A percentile compares a stretch with the other conserved stretches of the same genome.
These are phyloP conservation scores for Penicillium canariense DNA, from an alignment of 495 filamentous ascomycete species.

Conservation along the genomic window DNA sequence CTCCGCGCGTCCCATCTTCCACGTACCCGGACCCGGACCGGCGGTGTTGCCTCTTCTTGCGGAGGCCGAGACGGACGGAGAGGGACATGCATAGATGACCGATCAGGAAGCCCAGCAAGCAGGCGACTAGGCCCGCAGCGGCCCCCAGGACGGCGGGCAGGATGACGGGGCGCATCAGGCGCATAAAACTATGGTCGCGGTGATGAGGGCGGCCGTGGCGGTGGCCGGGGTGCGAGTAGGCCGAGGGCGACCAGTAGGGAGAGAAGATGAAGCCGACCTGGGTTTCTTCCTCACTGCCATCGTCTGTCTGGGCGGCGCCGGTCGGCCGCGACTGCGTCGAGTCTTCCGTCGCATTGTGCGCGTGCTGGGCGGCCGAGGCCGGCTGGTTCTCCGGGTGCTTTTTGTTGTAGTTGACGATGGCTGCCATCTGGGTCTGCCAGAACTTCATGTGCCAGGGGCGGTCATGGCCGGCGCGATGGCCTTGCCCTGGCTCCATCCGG, in stretches of 20 bases:
- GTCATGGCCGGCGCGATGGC: constrained; percentile 1
- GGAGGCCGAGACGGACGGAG: constrained; percentile 17
- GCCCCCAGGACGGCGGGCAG: constrained; percentile 39
- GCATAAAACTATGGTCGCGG: constrained; percentile 24
- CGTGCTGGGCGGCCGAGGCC: background rate
- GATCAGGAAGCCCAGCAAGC: constrained; percentile 40
- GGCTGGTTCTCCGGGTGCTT: background rate
- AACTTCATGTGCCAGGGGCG: constrained; percentile 24
- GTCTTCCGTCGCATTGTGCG: background rate
- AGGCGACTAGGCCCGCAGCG: constrained; percentile 38
- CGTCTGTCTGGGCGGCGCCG: background rate
- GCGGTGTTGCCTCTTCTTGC: constrained; percentile 1
- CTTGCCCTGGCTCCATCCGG: constrained; percentile 16
- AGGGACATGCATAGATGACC: constrained; percentile 38
- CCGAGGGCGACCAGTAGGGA: constrained; percentile 7
- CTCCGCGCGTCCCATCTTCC: constrained; percentile 21
- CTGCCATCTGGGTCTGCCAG: constrained; percentile 25
- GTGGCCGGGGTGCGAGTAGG: constrained; percentile 2
- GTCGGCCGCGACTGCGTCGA: background rate
- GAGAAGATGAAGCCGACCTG: constrained; percentile 21
- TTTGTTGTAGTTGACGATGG: constrained; percentile 12
- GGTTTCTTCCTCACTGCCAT: constrained; percentile 2
- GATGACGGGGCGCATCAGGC: constrained; percentile 33
- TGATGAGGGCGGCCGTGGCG: constrained; percentile 13
- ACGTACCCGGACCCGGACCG: background rate